Base-by-base conservation (phyloP, 192 early-diverging fungal species). In the Lobosporangium transversale region DNA sequence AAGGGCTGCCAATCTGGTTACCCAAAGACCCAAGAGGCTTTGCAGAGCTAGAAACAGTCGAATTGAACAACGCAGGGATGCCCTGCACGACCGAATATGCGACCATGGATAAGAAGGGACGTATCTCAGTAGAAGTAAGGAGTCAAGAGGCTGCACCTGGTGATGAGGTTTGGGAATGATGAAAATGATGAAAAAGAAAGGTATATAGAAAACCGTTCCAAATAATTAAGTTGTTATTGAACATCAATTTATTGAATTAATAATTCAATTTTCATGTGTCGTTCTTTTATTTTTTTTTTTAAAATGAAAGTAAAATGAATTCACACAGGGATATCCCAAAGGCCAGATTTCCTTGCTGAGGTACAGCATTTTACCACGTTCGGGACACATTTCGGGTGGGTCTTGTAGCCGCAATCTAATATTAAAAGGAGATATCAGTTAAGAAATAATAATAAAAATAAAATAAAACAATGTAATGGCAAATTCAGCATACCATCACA, bases 401-500 rank as follows among this genome's bases (percentile, higher is more conserved):
- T 32, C 17, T 58, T 58, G 18, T 75, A 75, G 32, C 70, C 70
- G 26, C 70, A 75, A 75, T 75, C 70, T 75, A 74, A 12, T 18
- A 29, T 18, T 15, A 66, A 48, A 30, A 20, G 37, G 37, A 14
- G 37, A 10, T 40, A 40, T 10, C 14, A 14, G 7, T 40, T 7
- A 7, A 40, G 37, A 40, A 40, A 40, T 14, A 10, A 7, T 10
- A 40, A 50, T 50, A 58, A 43, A 11, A 6, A 32, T 48, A 6
- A 24, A 24, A 23, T 37, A n/a, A 53, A 31, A 1, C 50, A 30
- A 50, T 20, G 47, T 36, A 21, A n/a, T 35, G 24, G 26, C 43
- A 53, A 7, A 23, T 10, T 14, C 4, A 20, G 49, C 51, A n/a
- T 75, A 75, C 71, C 71, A 33, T 75, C 71, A 21, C 71, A 75